phyloP scores from a whole-genome alignment of 208 protist species.

The Trypanosoma mega region DNA sequence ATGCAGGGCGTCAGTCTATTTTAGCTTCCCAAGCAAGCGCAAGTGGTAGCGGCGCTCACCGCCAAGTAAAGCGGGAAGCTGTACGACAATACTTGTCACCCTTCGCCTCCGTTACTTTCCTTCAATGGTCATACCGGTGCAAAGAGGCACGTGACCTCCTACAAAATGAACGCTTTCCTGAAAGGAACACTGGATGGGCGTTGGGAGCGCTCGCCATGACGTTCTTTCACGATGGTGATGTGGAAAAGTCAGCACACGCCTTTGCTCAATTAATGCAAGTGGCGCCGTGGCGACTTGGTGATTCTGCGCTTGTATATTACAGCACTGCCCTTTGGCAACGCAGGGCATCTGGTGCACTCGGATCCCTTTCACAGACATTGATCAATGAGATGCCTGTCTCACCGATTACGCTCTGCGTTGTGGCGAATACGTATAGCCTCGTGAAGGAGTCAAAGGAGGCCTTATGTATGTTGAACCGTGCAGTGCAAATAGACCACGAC shows the following conservation, averaged over 20 bases:
- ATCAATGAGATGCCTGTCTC: constrained; percentile 83
- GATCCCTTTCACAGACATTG: constrained; percentile 87
- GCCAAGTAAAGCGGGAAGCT: constrained; percentile 18
- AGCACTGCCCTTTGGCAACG: constrained; percentile 97
- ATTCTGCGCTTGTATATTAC: constrained; percentile 85
- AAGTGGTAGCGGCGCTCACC: background rate
- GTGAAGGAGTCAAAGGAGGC: constrained; percentile 94
- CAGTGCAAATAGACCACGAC: constrained; percentile 80
- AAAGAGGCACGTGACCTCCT: constrained; percentile 19
- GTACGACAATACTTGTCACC: constrained; percentile 21
- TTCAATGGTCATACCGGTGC: constrained; percentile 23
- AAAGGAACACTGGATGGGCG: constrained; percentile 39
- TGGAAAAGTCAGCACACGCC: constrained; percentile 46
- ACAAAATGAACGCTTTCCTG: constrained; percentile 21
- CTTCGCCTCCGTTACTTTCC: constrained; percentile 24
- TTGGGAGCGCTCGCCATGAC: constrained; percentile 56
- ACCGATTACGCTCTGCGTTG: constrained; percentile 88
- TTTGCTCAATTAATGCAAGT: constrained; percentile 46
- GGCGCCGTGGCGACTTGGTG: constrained; percentile 58
- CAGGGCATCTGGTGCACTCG: constrained; percentile 72
- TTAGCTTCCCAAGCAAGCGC: background rate
- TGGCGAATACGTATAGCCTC: constrained; percentile 94
- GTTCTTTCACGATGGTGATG: constrained; percentile 75
- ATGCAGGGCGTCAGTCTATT: background rate
- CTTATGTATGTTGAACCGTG: constrained; percentile 93